Percentiles rank a stretch among this genome's conserved stretches.
Conservation (phyloP, 345 rosid genomes). For the Lenwebbia sp. region DNA sequence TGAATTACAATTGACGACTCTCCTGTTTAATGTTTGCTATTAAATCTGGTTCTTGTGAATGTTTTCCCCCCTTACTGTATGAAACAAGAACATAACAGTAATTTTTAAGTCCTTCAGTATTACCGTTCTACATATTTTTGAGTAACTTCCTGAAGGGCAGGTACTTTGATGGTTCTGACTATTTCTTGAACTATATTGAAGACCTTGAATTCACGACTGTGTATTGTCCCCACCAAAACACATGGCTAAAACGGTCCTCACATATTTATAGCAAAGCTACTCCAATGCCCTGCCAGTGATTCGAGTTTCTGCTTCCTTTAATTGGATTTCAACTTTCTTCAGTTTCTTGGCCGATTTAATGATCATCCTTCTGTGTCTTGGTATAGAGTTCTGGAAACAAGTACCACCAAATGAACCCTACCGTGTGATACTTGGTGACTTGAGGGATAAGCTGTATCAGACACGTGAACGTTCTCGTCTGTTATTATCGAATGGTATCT, state of each 20-base stretch:
- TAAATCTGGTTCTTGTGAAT: not conserved
- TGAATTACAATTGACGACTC: not conserved
- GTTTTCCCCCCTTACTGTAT: not conserved
- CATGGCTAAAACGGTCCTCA: not conserved
- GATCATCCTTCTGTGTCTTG: not conserved
- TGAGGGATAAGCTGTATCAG: conserved; percentile 53
- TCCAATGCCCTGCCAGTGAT: not conserved
- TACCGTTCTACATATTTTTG: not conserved
- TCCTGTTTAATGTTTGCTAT: not conserved
- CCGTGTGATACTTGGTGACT: conserved; percentile 58
- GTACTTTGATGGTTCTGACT: not conserved
- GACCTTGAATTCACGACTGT: not conserved
- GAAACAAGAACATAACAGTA: not conserved
- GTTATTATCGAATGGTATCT: conserved; percentile 29
- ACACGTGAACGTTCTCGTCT: conserved; percentile 64
- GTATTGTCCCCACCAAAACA: not conserved
- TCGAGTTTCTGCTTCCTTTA: not conserved
- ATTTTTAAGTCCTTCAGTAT: not conserved
- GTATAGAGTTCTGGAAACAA: conserved; percentile 77
- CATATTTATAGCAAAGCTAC: not conserved
- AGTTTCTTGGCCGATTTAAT: not conserved
- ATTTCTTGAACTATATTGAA: not conserved
- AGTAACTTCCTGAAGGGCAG: not conserved
- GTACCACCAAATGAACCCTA: conserved; percentile 53
- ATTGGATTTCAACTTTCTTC: not conserved